phyloP scores from a whole-genome alignment of 495 filamentous ascomycete species.

The Xylaria sp. region DNA sequence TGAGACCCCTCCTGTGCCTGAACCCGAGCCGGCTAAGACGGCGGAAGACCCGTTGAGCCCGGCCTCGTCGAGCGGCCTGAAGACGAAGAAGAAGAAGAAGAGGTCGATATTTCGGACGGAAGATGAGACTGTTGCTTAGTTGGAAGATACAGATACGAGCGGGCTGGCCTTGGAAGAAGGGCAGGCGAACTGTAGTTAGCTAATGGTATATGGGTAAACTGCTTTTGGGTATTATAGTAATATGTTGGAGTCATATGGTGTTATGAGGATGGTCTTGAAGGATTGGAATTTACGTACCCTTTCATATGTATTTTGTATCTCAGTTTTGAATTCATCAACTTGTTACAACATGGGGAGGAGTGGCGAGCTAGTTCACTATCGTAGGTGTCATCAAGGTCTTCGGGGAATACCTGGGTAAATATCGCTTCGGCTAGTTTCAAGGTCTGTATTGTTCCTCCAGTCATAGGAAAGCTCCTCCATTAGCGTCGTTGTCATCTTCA shows the following conservation, averaged over 20 bases:
- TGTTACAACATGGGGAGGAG: not conserved
- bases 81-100: conserved; percentile 10
- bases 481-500: too few relatives aligned
- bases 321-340: not conserved
- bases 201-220: not conserved
- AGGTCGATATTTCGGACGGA: conserved; percentile 2
- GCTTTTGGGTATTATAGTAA: not conserved
- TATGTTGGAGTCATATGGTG: not conserved
- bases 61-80: not conserved
- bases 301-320: conserved; percentile 3
- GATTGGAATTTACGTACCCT: not conserved
- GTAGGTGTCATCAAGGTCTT: not conserved
- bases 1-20: not conserved
- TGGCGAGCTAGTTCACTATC: not conserved
- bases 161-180: not conserved
- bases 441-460: not conserved
- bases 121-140: not conserved
- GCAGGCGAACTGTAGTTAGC: not conserved
- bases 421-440: not conserved
- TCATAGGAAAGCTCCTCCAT: not conserved
- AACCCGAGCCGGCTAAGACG: not conserved
- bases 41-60: not conserved
- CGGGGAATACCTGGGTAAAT: not conserved
- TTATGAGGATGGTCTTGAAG: not conserved
- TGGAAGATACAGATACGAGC: too few relatives aligned